Evolutionary conservation across 2,329 filamentous ascomycete genomes (phyloP).

Genomic region (Xylaria digitata): DNA sequence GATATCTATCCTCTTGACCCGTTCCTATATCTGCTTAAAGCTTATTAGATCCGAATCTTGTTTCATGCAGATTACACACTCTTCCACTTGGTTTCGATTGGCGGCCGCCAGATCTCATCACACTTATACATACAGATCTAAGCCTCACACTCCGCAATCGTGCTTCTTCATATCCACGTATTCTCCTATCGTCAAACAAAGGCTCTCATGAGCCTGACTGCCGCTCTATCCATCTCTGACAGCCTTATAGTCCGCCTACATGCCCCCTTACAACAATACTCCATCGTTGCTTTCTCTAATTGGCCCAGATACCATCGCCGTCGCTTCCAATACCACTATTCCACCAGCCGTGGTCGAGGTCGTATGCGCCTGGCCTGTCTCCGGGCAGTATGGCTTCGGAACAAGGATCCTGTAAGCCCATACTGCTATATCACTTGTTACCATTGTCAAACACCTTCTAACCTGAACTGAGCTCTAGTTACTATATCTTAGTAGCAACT

Average conservation of each 20-base stretch:
- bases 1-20: background rate
- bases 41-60: slow-evolving; percentile 3
- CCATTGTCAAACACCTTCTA: slow-evolving; percentile 17
- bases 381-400: slow-evolving; percentile 56
- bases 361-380: slow-evolving; percentile 57
- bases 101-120: slow-evolving; percentile 6
- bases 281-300: slow-evolving; percentile 47
- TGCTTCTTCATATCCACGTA: slow-evolving; percentile 15
- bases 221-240: slow-evolving; percentile 11
- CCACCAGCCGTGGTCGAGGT: slow-evolving; percentile 46
- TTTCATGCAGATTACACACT: slow-evolving; percentile 10
- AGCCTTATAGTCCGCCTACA: slow-evolving; percentile 38
- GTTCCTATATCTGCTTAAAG: slow-evolving; percentile 2
- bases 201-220: slow-evolving; percentile 21
- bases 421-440: background rate
- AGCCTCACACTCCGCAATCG: slow-evolving; percentile 35
- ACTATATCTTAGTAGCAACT: slow-evolving; percentile 72
- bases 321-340: slow-evolving; percentile 43
- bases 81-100: slow-evolving; percentile 16
- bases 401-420: slow-evolving; percentile 53
- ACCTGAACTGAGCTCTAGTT: slow-evolving; percentile 51
- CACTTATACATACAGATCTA: slow-evolving; percentile 17
- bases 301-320: slow-evolving; percentile 31
- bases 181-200: background rate
- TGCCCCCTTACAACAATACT: slow-evolving; percentile 52